Evolutionary conservation across 2,329 filamentous ascomycete genomes (phyloP), one percentile per base, ranked within the genome.

Genomic region (Lachnellula cervina): DNA sequence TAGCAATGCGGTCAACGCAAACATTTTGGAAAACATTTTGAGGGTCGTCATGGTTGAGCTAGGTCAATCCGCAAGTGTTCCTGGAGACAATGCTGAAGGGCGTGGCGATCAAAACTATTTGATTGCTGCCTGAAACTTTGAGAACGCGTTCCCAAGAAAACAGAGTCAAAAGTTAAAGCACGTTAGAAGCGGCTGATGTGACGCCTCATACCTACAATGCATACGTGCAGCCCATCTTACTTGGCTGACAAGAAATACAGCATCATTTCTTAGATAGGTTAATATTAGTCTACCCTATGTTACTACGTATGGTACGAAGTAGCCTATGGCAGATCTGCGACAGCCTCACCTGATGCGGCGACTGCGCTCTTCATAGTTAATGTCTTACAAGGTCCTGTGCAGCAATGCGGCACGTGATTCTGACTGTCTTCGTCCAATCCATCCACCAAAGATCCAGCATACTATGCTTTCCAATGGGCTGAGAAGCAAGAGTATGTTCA

Each of bases 391-490:
- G 46, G n/a, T 14, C 45, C 17, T 21, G 34, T 48, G 25, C n/a
- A 52, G 23, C 49, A 52, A 19, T 14, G 21, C n/a, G 17, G 46
- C 45, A 42, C 38, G 38, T 42, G 38, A 42, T 19, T 42, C 38
- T 42, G 17, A n/a, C 38, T 11, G 28, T 21, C 49, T 42, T 17
- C 19, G 8, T 35, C 46, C 45, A 42, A n/a, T 17, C 37, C 51
- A 9, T 38, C 46, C 11, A 46, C 23, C 13, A 51, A 25, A 35
- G 42, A 19, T 38, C 21, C 28, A 28, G 21, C 42, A 51, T 56
- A 19, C 37, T 35, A 9, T 52, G 28, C 48, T 60, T 60, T 60
- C 58, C 58, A 60, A 56, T 48, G 49, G 5, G n/a, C 16, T 25
- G 17, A 47, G 32, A 43, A 52, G 28, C 44, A 45, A 40, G 19